Conservation (phyloP, 768 basidiomycete species). For the Termitomyces eurrhizus region DNA sequence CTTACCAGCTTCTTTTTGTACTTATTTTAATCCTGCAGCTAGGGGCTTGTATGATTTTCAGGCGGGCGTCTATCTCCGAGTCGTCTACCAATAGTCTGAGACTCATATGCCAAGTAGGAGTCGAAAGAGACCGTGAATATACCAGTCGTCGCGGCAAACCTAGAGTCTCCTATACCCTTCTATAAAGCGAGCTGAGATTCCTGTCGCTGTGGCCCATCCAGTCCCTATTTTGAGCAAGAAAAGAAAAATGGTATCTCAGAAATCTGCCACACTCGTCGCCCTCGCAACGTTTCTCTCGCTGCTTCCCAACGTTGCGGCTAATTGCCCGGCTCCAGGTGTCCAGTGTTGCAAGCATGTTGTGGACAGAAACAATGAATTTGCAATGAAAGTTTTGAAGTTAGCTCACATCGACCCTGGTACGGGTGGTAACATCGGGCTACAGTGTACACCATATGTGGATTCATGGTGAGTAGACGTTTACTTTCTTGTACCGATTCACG, state of each 20-base stretch:
- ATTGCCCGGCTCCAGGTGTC: conserved; percentile 7
- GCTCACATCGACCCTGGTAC: not conserved
- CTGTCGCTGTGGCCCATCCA: not conserved
- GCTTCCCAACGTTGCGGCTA: not conserved
- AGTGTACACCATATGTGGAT: not conserved
- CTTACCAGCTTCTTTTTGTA: conserved; percentile 9
- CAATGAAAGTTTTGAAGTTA: not conserved
- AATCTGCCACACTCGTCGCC: not conserved
- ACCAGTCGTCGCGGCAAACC: too few relatives aligned
- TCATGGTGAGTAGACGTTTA: conserved; percentile 1
- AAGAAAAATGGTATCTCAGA: not conserved
- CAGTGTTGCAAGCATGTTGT: conserved; percentile 7
- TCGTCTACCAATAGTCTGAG: too few relatives aligned
- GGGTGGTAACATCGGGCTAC: not conserved
- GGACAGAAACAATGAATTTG: not conserved
- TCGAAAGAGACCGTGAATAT: too few relatives aligned
- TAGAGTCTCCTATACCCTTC: conserved; percentile 1
- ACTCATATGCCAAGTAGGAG: too few relatives aligned
- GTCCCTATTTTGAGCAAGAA: not conserved
- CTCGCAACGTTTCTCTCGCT: not conserved
- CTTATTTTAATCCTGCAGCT: too few relatives aligned
- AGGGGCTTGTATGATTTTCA: not conserved
- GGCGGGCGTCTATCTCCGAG: not conserved
- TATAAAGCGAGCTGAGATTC: not conserved
- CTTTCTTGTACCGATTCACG: not conserved